phyloP scores from a whole-genome alignment of 805 yeast genomes.

The Ogataea angusta region DNA sequence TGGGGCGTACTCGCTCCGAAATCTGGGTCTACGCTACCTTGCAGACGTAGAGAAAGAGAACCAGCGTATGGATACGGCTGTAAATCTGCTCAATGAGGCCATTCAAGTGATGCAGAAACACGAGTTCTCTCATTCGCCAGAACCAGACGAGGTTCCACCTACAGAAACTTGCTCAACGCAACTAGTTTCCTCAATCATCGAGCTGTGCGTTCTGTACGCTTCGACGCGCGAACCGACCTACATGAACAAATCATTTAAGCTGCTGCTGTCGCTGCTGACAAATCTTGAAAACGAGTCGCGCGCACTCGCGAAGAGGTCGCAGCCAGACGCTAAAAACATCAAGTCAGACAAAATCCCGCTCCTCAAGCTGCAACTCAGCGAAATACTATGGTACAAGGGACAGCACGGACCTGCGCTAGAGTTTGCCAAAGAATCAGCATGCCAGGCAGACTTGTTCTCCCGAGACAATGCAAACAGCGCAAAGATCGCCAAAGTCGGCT shows the following conservation, averaged over 20 bases:
- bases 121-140: constrained; percentile 19
- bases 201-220: constrained; percentile 29
- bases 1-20: constrained; percentile 30
- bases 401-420: constrained; percentile 35
- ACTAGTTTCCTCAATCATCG: constrained; percentile 29
- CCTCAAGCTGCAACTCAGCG: constrained; percentile 41
- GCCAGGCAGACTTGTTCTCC: constrained; percentile 30
- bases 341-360: constrained; percentile 34
- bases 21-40: constrained; percentile 35
- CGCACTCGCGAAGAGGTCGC: constrained; percentile 14
- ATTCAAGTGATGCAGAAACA: constrained; percentile 24
- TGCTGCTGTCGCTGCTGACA: constrained; percentile 34
- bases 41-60: constrained; percentile 30
- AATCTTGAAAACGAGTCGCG: constrained; percentile 30
- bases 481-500: constrained; percentile 36
- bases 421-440: constrained; percentile 39
- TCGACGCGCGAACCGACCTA: constrained; percentile 21
- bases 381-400: constrained; percentile 38
- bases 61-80: constrained; percentile 25
- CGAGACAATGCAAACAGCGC: constrained; percentile 36
- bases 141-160: constrained; percentile 21
- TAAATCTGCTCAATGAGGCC: constrained; percentile 30
- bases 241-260: constrained; percentile 32
- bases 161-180: constrained; percentile 21
- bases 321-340: constrained; percentile 18